These are phyloP conservation scores for Thymus mandschuricus DNA, from an alignment of 257 asterid species.

Conservation along the genomic window DNA sequence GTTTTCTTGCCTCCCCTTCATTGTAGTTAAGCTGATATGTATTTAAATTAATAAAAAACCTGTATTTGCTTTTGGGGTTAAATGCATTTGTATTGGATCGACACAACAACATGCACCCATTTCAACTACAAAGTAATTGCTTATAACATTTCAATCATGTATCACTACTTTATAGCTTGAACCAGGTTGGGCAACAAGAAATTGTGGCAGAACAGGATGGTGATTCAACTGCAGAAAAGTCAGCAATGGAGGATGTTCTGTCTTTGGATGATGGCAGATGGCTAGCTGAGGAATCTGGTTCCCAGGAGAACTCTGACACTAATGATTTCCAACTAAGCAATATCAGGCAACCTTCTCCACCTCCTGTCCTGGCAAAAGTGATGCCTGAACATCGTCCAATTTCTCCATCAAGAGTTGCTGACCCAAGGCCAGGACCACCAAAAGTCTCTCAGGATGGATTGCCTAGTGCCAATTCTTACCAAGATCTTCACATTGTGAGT, in stretches of 20 bases:
- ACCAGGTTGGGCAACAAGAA: constrained; percentile 58
- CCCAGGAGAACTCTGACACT: constrained; percentile 49
- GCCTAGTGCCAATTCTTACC: constrained; percentile 66
- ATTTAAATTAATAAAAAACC: not conserved
- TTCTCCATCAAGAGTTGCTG: constrained; percentile 90
- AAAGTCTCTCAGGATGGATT: constrained; percentile 55
- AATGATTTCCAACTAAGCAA: constrained; percentile 54
- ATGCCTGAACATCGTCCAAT: constrained; percentile 67
- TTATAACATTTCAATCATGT: constrained; percentile 38
- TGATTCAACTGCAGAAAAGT: constrained; percentile 45
- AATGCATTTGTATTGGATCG: constrained; percentile 3
- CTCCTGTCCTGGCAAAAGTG: constrained; percentile 90
- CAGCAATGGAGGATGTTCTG: constrained; percentile 75
- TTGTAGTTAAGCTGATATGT: not conserved
- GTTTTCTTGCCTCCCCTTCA: not conserved
- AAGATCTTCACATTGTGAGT: constrained; percentile 94
- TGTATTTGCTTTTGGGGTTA: not conserved
- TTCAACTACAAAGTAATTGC: constrained; percentile 24
- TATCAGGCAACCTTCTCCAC: constrained; percentile 87
- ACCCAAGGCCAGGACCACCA: constrained; percentile 94
- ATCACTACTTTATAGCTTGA: constrained; percentile 61
- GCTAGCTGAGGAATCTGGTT: constrained; percentile 59
- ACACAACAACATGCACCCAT: not conserved
- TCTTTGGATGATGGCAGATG: constrained; percentile 92
- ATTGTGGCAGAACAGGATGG: constrained; percentile 38